Evolutionary conservation across 345 rosid genomes (phyloP).

Genomic region (Sonneratia caseolaris): DNA sequence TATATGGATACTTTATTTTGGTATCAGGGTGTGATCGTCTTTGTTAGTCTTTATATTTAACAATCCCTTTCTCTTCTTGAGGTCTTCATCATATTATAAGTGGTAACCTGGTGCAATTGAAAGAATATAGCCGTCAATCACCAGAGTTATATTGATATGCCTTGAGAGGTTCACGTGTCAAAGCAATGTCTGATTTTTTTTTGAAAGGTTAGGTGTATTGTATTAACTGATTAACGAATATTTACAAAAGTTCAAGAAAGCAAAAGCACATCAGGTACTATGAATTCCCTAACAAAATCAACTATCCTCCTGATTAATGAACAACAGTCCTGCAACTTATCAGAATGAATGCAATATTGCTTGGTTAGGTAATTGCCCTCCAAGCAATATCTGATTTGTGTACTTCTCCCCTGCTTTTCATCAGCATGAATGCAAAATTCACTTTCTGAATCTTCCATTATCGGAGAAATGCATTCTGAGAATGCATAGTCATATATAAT

Average conservation of each 20-base stretch:
- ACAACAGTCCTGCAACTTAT: too few species aligned
- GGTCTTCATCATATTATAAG: background rate
- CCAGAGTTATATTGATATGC: background rate
- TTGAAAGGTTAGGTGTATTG: too few species aligned
- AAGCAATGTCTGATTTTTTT: background rate
- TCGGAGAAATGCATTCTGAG: background rate
- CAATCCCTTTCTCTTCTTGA: background rate
- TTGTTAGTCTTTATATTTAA: background rate
- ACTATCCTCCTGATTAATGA: too few species aligned
- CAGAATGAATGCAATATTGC: too few species aligned
- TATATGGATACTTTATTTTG: background rate
- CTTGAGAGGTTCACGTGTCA: slow-evolving; percentile 12
- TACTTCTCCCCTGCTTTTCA: background rate
- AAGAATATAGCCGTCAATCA: background rate
- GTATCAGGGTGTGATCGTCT: background rate
- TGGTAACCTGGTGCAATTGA: background rate
- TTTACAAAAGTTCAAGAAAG: too few species aligned
- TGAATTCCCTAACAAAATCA: too few species aligned
- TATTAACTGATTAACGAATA: too few species aligned
- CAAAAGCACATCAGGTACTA: too few species aligned
- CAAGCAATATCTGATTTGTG: too few species aligned
- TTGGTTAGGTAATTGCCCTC: too few species aligned
- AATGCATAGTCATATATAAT: background rate
- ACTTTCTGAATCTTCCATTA: background rate
- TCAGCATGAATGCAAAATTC: background rate